Percentiles rank a stretch among this genome's conserved stretches.
phyloP scores from a whole-genome alignment of 768 basidiomycete species.

The Amylocystis lapponica region DNA sequence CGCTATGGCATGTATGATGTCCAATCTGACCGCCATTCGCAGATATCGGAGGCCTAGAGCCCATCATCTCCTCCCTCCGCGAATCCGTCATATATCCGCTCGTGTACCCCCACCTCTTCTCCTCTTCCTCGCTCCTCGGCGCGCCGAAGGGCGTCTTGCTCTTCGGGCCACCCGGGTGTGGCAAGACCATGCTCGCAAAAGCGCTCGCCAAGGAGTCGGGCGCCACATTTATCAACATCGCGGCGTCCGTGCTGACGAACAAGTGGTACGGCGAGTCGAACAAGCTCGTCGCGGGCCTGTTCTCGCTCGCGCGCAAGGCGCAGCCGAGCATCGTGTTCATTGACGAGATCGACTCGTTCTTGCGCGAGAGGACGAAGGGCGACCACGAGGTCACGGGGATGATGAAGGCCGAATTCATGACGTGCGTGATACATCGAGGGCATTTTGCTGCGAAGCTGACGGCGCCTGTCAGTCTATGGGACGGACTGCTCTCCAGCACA shows the following conservation, averaged over 20 bases:
- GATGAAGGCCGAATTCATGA: slow-evolving; percentile 98
- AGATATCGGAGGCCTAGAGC: slow-evolving; percentile 92
- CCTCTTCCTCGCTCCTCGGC: slow-evolving; percentile 72
- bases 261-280: slow-evolving; percentile 91
- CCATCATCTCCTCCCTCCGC: slow-evolving; percentile 82
- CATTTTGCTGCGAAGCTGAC: background rate
- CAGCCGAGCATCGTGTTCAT: slow-evolving; percentile 98
- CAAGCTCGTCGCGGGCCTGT: slow-evolving; percentile 91
- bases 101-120: slow-evolving; percentile 84
- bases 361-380: slow-evolving; percentile 78
- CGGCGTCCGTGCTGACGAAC: slow-evolving; percentile 67
- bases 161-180: slow-evolving; percentile 96
- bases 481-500: slow-evolving; percentile 77
- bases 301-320: slow-evolving; percentile 88
- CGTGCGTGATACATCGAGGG: slow-evolving; percentile 56
- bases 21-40: slow-evolving; percentile 8
- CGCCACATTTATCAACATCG: slow-evolving; percentile 92
- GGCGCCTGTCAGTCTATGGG: slow-evolving; percentile 68
- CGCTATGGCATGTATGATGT: background rate
- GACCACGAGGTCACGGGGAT: slow-evolving; percentile 98
- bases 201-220: slow-evolving; percentile 96
- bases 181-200: slow-evolving; percentile 99
- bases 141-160: slow-evolving; percentile 96
- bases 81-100: slow-evolving; percentile 97
- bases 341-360: slow-evolving; percentile 95